phyloP scores from a whole-genome alignment of 257 asterid genomes.

The Plantago major region DNA sequence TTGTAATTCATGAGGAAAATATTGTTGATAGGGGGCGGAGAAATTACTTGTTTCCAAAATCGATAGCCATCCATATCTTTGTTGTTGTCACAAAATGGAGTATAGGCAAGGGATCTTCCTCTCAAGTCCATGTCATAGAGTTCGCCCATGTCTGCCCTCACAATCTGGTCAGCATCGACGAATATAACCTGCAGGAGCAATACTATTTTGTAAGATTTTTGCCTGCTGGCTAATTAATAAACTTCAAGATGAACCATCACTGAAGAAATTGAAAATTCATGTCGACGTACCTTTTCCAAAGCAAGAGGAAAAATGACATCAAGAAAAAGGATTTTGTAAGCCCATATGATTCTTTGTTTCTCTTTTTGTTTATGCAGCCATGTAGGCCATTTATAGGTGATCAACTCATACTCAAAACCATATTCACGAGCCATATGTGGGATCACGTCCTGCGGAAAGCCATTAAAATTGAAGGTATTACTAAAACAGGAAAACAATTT shows the following conservation, averaged over 20 bases:
- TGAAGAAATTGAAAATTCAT: constrained; percentile 7
- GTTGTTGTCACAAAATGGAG: constrained; percentile 98
- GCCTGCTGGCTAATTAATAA: constrained; percentile 12
- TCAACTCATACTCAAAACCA: constrained; percentile 86
- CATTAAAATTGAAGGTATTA: constrained; percentile 9
- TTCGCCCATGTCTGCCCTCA: constrained; percentile 96
- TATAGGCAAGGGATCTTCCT: constrained; percentile 90
- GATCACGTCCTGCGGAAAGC: constrained; percentile 69
- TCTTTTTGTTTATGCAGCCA: constrained; percentile 98
- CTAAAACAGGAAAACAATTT: constrained; percentile 1
- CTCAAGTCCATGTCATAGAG: constrained; percentile 89
- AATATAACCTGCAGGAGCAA: constrained; percentile 79
- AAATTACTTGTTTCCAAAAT: constrained; percentile 84
- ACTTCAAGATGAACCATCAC: constrained; percentile 12
- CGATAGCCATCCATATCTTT: constrained; percentile 99
- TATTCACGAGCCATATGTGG: constrained; percentile 93
- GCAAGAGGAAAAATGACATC: constrained; percentile 99
- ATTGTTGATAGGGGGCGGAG: constrained; percentile 6
- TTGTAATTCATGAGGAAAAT: constrained; percentile 9
- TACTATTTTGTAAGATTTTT: constrained; percentile 12
- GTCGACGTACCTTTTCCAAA: constrained; percentile 64
- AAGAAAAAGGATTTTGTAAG: constrained; percentile 87
- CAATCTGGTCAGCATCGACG: constrained; percentile 94
- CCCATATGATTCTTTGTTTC: constrained; percentile 97
- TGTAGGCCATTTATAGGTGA: constrained; percentile 98